phyloP scores from a whole-genome alignment of 2,329 filamentous ascomycete species.

The Gaeumannomyces tritici region DNA sequence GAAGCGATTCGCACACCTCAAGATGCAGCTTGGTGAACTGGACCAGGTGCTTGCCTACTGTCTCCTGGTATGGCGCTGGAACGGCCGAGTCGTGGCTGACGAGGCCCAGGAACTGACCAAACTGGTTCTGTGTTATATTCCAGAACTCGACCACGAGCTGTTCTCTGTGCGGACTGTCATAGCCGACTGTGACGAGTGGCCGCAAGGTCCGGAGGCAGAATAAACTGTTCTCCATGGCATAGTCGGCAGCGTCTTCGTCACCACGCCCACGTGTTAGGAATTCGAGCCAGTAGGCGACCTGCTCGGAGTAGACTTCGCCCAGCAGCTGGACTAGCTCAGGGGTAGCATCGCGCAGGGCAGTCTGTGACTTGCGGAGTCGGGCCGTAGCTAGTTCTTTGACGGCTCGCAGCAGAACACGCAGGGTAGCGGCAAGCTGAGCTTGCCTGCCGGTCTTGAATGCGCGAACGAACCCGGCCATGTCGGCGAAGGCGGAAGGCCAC shows the following conservation, averaged over 20 bases:
- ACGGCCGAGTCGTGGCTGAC: constrained; percentile 46
- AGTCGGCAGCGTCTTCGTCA: constrained; percentile 47
- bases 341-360: constrained; percentile 65
- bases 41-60: constrained; percentile 77
- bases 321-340: constrained; percentile 79
- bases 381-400: constrained; percentile 86
- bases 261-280: constrained; percentile 49
- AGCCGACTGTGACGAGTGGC: constrained; percentile 70
- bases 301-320: constrained; percentile 66
- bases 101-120: constrained; percentile 63
- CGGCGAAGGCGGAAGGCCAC: constrained; percentile 59
- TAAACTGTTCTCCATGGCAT: constrained; percentile 68
- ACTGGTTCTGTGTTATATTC: constrained; percentile 66
- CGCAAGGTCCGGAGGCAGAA: constrained; percentile 71
- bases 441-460: constrained; percentile 46
- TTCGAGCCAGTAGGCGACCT: constrained; percentile 58
- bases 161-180: constrained; percentile 74
- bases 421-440: constrained; percentile 58
- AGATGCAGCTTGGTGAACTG: constrained; percentile 90
- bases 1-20: constrained; percentile 70
- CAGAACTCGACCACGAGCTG: constrained; percentile 71
- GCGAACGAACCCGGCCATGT: constrained; percentile 57
- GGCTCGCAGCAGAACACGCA: constrained; percentile 73
- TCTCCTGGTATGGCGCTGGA: constrained; percentile 42
- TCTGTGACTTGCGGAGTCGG: constrained; percentile 63